phyloP scores from a whole-genome alignment of 78 protist species.

The Tieghemostelium lacteum region DNA sequence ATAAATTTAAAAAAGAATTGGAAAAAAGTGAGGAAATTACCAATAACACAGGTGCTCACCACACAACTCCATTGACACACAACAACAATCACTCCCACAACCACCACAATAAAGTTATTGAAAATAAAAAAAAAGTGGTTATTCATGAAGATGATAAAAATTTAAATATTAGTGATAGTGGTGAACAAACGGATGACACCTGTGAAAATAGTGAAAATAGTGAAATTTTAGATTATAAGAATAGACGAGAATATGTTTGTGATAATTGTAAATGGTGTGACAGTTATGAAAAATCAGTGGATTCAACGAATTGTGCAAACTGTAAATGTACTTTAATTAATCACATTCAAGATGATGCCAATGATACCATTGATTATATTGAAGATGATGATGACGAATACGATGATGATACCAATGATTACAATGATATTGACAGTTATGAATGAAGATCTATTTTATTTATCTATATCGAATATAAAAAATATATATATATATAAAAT shows the following conservation, averaged over 20 bases:
- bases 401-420: neutral
- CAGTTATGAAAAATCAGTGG: neutral
- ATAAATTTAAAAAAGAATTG: neutral
- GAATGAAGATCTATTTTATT: neutral
- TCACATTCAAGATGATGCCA: slow-evolving; percentile 20
- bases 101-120: no score
- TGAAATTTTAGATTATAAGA: neutral
- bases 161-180: neutral
- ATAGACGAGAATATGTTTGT: slow-evolving; percentile 23
- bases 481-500: no score
- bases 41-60: neutral
- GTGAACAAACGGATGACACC: neutral
- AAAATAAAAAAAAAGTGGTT: no score
- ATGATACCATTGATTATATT: neutral
- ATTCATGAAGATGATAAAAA: neutral
- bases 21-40: neutral
- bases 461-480: neutral
- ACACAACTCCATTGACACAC: neutral
- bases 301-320: slow-evolving; percentile 4
- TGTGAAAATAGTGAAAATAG: neutral
- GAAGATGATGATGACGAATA: slow-evolving; percentile 7
- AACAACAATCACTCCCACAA: no score
- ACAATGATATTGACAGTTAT: neutral
- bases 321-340: slow-evolving; percentile 56
- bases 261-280: slow-evolving; percentile 50